phyloP scores from a whole-genome alignment of 129 eudicot genomes.

The Flaveria ramosissima region DNA sequence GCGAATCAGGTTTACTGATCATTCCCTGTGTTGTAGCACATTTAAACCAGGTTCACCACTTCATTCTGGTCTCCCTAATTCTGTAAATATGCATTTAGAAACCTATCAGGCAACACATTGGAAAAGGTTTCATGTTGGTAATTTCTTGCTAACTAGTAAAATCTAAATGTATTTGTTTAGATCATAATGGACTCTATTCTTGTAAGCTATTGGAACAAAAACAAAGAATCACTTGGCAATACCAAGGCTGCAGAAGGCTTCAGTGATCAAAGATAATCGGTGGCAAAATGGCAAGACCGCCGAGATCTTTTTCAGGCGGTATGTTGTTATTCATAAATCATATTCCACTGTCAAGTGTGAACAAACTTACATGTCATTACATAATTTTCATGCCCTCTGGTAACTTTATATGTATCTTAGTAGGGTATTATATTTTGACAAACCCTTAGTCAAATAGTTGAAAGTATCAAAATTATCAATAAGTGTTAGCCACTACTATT shows the following conservation, averaged over 20 bases:
- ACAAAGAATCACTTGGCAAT: conserved; percentile 30
- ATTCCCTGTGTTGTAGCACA: conserved; percentile 97
- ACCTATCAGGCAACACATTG: background rate
- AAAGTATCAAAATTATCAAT: background rate
- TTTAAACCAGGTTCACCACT: conserved; percentile 63
- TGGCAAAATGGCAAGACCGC: background rate
- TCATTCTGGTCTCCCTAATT: background rate
- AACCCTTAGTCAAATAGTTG: background rate
- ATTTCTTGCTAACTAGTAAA: conserved; percentile 12
- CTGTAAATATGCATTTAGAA: background rate
- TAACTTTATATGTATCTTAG: conserved; percentile 1
- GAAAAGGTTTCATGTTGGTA: background rate
- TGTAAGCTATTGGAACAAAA: conserved; percentile 57
- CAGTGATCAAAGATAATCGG: background rate
- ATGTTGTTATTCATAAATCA: background rate
- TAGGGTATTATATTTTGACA: background rate
- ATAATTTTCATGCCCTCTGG: conserved; percentile 5
- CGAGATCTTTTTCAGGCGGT: conserved; percentile 7
- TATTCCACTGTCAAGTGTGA: background rate
- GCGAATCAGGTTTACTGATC: conserved; percentile 77
- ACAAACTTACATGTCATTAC: conserved; percentile 26
- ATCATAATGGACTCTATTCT: conserved; percentile 83
- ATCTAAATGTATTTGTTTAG: conserved; percentile 40
- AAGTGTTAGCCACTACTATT: background rate
- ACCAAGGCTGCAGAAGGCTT: conserved; percentile 43